Base-by-base conservation (phyloP, 2,329 filamentous ascomycete genomes). In the Colletotrichum higginsianum region DNA sequence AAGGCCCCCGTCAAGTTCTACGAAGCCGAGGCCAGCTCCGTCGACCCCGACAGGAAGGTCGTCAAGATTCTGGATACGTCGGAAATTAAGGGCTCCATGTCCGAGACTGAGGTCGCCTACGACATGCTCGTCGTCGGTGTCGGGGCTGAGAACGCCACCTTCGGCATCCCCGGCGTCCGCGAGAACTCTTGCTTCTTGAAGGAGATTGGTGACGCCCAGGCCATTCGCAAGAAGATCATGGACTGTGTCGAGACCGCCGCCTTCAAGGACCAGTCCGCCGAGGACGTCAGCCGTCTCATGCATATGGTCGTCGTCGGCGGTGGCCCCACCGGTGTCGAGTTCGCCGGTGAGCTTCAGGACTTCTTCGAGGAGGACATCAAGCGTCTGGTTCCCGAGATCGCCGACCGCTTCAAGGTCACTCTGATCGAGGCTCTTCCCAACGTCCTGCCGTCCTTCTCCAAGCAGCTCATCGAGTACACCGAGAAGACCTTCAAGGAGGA, bases 401-500 rank as follows among this genome's bases (percentile, higher is more conserved):
- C 92, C 82, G 91, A 95, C 79, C 94, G 95, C 84, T 98, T 99
- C 91, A 94, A 95, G 83, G 96, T 99, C 75, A 99, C 96, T 70
- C 91, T 99, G 58, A 96, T 99, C 76, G 96, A 99, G 86, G 96
- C 96, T 73, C 90, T 99, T 44, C 96, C 96, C 78, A 98, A 97
- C 82, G 95, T 98, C 63, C 90, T 99, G 75, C 96, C 96, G 78
- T 97, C 95, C 89, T 99, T 99, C 89, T 98, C 94, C 82, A 98
- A 98, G 90, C 95, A 98, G 84, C 88, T 99, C 79, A 98, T 99
- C 80, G 96, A 99, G 80, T 99, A 99, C 88, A 99, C 96, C 77
- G 96, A 99, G 86, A 96, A 95, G 84, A 98, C 96, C 57, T 97
- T 99, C 87, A 96, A 97, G 86, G 96, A 99, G 87, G 96, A 99